These are phyloP conservation scores for Vaccinium myrtillus DNA, from an alignment of 148 eudicot genomes.

Conservation along the genomic window DNA sequence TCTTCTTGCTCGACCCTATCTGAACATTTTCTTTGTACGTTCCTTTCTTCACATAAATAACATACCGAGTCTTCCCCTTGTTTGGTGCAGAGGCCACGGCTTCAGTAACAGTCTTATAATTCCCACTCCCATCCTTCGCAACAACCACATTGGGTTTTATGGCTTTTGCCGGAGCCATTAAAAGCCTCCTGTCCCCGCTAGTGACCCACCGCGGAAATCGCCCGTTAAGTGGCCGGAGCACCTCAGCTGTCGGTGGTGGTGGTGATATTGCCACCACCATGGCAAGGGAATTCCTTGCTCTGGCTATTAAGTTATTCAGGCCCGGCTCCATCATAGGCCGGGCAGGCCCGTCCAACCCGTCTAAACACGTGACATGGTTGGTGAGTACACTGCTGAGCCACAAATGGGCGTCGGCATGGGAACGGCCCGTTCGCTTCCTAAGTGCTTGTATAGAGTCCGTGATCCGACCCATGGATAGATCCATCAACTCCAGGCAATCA, in stretches of 20 bases:
- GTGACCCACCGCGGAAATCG: constrained; percentile 34
- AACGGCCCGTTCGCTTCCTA: neutral
- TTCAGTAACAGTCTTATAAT: constrained; percentile 25
- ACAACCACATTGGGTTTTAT: constrained; percentile 34
- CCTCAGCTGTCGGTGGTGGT: neutral
- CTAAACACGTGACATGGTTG: constrained; percentile 47
- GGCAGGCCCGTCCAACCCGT: constrained; percentile 28
- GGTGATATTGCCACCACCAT: constrained; percentile 30
- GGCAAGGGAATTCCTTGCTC: constrained; percentile 37
- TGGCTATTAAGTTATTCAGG: constrained; percentile 32
- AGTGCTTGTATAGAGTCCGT: constrained; percentile 28
- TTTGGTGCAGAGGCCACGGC: constrained; percentile 39
- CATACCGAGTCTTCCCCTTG: constrained; percentile 27
- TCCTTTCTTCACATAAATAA: constrained; percentile 42
- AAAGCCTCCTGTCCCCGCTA: constrained; percentile 21
- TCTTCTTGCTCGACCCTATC: constrained; percentile 27
- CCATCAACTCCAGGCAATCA: constrained; percentile 43
- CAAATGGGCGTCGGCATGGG: constrained; percentile 31
- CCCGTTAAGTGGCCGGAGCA: constrained; percentile 7
- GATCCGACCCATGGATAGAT: constrained; percentile 30
- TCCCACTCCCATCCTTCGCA: constrained; percentile 44
- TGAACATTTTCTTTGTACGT: constrained; percentile 37
- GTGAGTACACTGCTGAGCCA: constrained; percentile 56
- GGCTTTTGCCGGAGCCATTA: constrained; percentile 1
- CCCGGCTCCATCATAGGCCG: constrained; percentile 19